These are phyloP conservation scores for Solanum tarijense DNA, from an alignment of 257 asterid species.

Conservation along the genomic window DNA sequence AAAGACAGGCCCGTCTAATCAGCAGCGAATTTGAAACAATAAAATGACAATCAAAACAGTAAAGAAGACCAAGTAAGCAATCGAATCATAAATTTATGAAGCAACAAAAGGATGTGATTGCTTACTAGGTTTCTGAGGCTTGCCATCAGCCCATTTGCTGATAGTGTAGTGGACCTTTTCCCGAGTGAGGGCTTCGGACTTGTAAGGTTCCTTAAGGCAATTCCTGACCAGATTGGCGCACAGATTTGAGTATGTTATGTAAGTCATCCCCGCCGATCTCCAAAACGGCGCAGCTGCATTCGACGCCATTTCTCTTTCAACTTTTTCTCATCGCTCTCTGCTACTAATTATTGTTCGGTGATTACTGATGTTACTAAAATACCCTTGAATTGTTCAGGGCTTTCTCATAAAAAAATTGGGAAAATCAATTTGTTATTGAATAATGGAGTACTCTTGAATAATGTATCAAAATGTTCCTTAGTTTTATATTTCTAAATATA, in stretches of 20 bases:
- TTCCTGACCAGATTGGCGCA: constrained; percentile 82
- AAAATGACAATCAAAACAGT: not conserved
- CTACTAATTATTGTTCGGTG: too few species aligned
- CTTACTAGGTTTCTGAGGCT: constrained; percentile 5
- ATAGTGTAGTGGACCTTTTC: constrained; percentile 74
- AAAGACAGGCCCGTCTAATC: not conserved
- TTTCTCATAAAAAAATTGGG: too few species aligned
- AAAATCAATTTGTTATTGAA: too few species aligned
- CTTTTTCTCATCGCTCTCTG: too few species aligned
- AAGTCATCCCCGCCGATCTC: constrained; percentile 77
- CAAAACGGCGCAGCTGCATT: constrained; percentile 41
- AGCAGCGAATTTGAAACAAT: not conserved
- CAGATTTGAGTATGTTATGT: constrained; percentile 70
- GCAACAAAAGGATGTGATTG: not conserved
- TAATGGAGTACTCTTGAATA: too few species aligned
- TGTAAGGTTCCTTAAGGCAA: constrained; percentile 77
- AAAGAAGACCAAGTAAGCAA: not conserved
- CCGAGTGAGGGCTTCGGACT: constrained; percentile 58
- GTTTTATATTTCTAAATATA: too few species aligned
- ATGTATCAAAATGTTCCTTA: too few species aligned
- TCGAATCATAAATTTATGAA: not conserved
- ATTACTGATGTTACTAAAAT: too few species aligned
- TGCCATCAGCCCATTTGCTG: constrained; percentile 9
- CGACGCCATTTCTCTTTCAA: constrained; percentile 36
- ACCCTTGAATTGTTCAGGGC: too few species aligned